Conservation (phyloP, 176 grass and related monocot genomes). For the Musa troglodytarum region DNA sequence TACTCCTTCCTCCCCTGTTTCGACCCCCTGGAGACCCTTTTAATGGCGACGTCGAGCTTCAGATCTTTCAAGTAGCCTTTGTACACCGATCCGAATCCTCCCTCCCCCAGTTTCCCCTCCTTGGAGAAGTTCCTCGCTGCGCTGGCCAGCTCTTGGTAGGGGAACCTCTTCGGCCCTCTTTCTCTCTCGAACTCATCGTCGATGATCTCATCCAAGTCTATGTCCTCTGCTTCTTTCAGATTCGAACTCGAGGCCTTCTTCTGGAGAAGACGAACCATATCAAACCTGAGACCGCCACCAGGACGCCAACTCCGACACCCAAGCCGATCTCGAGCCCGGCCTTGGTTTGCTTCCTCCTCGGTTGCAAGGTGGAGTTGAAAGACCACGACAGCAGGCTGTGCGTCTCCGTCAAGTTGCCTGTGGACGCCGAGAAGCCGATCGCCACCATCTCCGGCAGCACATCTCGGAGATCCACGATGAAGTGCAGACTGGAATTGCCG, state of each 20-base stretch:
- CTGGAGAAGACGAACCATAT: constrained; percentile 4
- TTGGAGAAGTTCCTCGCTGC: constrained; percentile 43
- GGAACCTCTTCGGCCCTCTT: constrained; percentile 51
- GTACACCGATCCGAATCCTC: constrained; percentile 61
- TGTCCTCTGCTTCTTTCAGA: constrained; percentile 24
- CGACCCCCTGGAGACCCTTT: constrained; percentile 47
- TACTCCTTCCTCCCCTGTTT: constrained; percentile 68
- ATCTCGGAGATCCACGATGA: constrained; percentile 24
- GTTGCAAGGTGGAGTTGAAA: constrained; percentile 42
- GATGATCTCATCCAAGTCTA: constrained; percentile 17
- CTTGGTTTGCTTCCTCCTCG: background rate
- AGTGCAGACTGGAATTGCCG: constrained; percentile 7
- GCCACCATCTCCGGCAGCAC: constrained; percentile 25
- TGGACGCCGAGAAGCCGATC: constrained; percentile 51
- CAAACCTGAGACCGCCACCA: background rate
- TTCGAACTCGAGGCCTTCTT: constrained; percentile 23
- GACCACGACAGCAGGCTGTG: constrained; percentile 60
- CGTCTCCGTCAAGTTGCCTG: constrained; percentile 15
- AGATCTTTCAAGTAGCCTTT: constrained; percentile 34
- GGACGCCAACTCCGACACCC: background rate
- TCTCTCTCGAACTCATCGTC: constrained; percentile 45
- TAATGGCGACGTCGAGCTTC: constrained; percentile 47
- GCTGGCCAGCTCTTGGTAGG: constrained; percentile 26
- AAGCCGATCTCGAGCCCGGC: constrained; percentile 23
- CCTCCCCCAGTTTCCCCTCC: constrained; percentile 63